phyloP scores from a whole-genome alignment of 2,329 filamentous ascomycete genomes.

The Fonsecaea monophora region DNA sequence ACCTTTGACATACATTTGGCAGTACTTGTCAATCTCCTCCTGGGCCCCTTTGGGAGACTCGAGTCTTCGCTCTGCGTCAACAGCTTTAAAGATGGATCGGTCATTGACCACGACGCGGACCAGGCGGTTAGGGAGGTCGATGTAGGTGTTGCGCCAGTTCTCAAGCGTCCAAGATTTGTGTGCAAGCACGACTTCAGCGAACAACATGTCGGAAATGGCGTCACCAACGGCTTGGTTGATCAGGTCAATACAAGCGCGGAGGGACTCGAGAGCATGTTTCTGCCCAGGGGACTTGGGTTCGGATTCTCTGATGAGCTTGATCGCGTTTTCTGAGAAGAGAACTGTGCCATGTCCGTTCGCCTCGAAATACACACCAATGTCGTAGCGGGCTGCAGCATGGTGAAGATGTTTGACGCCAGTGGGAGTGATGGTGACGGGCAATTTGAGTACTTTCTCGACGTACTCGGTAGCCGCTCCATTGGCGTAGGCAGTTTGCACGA shows the following conservation, averaged over 20 bases:
- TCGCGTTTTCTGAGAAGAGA: constrained; percentile 85
- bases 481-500: constrained; percentile 97
- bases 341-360: constrained; percentile 98
- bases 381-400: constrained; percentile 92
- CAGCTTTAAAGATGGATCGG: constrained; percentile 87
- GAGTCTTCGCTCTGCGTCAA: constrained; percentile 88
- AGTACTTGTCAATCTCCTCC: constrained; percentile 81
- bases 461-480: constrained; percentile 95
- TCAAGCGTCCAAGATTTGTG: constrained; percentile 90
- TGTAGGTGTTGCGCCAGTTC: constrained; percentile 93
- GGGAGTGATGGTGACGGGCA: constrained; percentile 90
- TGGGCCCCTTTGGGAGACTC: constrained; percentile 80
- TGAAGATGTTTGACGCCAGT: constrained; percentile 98
- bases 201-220: constrained; percentile 91
- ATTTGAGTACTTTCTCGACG: constrained; percentile 82
- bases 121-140: constrained; percentile 92
- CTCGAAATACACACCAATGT: constrained; percentile 97
- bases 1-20: constrained; percentile 88
- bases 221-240: constrained; percentile 99
- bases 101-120: constrained; percentile 88
- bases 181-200: constrained; percentile 94
- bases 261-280: constrained; percentile 83
- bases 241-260: constrained; percentile 82
- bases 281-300: constrained; percentile 90
- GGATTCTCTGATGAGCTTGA: constrained; percentile 77